Evolutionary conservation across 108 stramenopile species (phyloP).

Genomic region (Skeletonema menzelii): DNA sequence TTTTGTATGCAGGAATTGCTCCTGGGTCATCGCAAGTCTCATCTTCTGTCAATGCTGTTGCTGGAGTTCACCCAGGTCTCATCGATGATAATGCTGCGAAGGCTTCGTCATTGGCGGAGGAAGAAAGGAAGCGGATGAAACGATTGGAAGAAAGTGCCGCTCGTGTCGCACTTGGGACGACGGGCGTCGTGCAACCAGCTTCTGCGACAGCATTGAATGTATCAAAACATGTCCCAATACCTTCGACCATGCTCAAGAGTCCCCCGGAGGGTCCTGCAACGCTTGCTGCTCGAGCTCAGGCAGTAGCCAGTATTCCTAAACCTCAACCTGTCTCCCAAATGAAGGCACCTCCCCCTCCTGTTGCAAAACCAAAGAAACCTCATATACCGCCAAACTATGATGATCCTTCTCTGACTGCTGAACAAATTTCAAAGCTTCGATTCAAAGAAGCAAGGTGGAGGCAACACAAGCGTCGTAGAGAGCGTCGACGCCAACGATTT

Average conservation of each 20-base stretch:
- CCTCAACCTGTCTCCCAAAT: constrained; percentile 1
- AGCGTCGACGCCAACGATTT: constrained; percentile 29
- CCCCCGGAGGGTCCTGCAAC: constrained; percentile 35
- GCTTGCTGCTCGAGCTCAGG: constrained; percentile 27
- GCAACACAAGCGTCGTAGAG: constrained; percentile 42
- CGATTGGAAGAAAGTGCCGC: constrained; percentile 32
- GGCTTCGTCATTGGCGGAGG: constrained; percentile 30
- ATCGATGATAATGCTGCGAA: constrained; percentile 44
- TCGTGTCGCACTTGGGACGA: constrained; percentile 26
- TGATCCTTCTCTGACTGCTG: constrained; percentile 26
- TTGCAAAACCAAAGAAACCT: constrained; percentile 29
- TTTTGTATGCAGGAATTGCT: constrained; percentile 82
- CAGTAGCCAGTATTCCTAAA: constrained; percentile 4
- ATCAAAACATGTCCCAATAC: neutral
- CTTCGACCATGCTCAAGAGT: constrained; percentile 10
- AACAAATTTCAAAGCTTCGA: constrained; percentile 23
- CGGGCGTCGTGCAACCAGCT: neutral
- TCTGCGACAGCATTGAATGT: neutral
- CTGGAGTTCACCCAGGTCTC: constrained; percentile 65
- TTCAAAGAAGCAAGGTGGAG: constrained; percentile 40
- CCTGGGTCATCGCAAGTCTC: constrained; percentile 70
- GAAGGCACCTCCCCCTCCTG: constrained; percentile 4
- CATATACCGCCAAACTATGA: constrained; percentile 28
- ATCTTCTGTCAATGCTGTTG: constrained; percentile 63
- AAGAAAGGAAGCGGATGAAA: constrained; percentile 22